These are phyloP conservation scores for Globisporangium splendens DNA, from an alignment of 352 stramenopile genomes.

Conservation along the genomic window DNA sequence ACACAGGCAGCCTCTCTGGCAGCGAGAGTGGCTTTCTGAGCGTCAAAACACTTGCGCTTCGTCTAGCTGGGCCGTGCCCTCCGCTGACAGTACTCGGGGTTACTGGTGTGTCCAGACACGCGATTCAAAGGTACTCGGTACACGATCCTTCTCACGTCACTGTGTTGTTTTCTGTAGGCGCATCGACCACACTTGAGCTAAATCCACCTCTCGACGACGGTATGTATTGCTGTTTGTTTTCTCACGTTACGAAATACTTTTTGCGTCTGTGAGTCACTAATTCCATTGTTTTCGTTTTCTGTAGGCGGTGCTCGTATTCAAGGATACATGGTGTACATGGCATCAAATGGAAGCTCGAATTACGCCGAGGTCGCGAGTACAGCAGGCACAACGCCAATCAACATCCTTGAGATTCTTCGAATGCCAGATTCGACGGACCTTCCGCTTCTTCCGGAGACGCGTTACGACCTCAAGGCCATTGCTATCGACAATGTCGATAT, in stretches of 20 bases:
- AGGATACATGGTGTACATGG: constrained; percentile 58
- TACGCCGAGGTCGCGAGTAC: constrained; percentile 37
- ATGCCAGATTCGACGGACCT: constrained; percentile 18
- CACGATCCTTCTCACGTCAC: neutral
- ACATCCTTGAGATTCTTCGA: constrained; percentile 32
- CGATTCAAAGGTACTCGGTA: neutral
- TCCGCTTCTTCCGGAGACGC: constrained; percentile 25
- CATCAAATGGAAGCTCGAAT: constrained; percentile 19
- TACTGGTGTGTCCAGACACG: constrained; percentile 1
- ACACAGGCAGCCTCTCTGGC: neutral
- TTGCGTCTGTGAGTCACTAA: too few species aligned
- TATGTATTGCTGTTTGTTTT: neutral
- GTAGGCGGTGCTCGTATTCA: constrained; percentile 46
- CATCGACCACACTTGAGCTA: constrained; percentile 7
- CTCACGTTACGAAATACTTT: too few species aligned
- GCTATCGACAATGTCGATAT: constrained; percentile 46
- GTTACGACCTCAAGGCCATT: constrained; percentile 52
- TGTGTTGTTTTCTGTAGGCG: constrained; percentile 3
- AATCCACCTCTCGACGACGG: constrained; percentile 10
- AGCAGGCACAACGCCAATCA: constrained; percentile 10
- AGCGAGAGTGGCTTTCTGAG: neutral
- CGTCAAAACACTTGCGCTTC: constrained; percentile 1
- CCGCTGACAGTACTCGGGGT: constrained; percentile 3
- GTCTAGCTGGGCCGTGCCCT: constrained; percentile 7
- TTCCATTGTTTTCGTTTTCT: neutral